A percentile compares a stretch with the other conserved stretches of the same genome.
These are phyloP conservation scores for Brasenia schreberi DNA, from an alignment of 164 flowering plant species.

Conservation along the genomic window DNA sequence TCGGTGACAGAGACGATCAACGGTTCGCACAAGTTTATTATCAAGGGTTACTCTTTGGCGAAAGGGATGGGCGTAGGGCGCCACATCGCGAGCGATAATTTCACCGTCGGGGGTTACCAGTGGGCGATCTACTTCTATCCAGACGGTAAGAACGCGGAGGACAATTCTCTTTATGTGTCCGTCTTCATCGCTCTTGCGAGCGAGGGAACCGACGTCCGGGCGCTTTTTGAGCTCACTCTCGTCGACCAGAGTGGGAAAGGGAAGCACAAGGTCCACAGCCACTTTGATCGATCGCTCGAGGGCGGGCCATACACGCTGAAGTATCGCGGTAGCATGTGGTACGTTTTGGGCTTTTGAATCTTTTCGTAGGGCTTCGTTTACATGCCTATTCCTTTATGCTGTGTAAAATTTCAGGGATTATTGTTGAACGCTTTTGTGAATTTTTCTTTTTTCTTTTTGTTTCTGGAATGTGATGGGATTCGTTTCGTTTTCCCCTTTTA, in stretches of 20 bases:
- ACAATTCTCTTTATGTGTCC: constrained; percentile 70
- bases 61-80: constrained; percentile 89
- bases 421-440: neutral
- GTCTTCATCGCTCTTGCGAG: constrained; percentile 87
- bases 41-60: constrained; percentile 75
- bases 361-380: neutral
- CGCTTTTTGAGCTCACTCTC: constrained; percentile 63
- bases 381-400: neutral
- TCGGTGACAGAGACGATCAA: constrained; percentile 67
- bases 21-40: constrained; percentile 75
- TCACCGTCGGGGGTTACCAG: constrained; percentile 67
- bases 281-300: constrained; percentile 80
- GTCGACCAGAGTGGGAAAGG: constrained; percentile 83
- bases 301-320: constrained; percentile 87
- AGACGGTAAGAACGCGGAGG: constrained; percentile 72
- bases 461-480: neutral
- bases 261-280: constrained; percentile 86
- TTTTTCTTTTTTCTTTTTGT: too few species aligned
- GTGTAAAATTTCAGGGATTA: neutral
- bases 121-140: constrained; percentile 63
- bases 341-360: constrained; percentile 4
- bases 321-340: constrained; percentile 94
- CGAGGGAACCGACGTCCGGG: constrained; percentile 50
- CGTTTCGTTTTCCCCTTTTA: neutral
- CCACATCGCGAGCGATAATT: constrained; percentile 76